Evolutionary conservation across 495 filamentous ascomycete species (phyloP), one percentile per base, ranked within the genome.

Genomic region (Endocarpon pusillum): DNA sequence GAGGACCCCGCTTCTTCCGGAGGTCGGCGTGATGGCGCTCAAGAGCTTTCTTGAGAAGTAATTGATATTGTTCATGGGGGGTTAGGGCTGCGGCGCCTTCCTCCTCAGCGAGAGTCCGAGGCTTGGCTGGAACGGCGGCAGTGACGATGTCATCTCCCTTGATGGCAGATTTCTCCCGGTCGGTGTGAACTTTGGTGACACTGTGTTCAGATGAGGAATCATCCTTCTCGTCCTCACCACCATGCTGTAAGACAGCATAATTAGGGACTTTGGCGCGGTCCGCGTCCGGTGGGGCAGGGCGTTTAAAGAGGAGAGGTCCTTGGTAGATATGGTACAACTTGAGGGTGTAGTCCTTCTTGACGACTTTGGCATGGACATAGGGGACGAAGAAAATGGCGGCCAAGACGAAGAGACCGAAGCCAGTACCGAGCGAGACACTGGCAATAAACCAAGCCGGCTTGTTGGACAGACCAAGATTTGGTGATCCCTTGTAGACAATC

Each of bases 401-500:
- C 6, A 75, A 51, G 16, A 73, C 15, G 15, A 43, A 50, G 39
- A 74, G 49, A 27, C 66, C 71, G 30, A 41, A 54, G 34, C 66
- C 69, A 12, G 48, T 53, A 19, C 72, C 68, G 32, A 75, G 27
- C 9, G 64, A 71, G 32, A 73, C 68, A 4, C 60, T 58, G 10
- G 58, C 67, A 41, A 73, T 58, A 37, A 65, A 73, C 55, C 59
- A 66, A 9, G 33, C 28, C 7, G 69, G 62, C 55, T 70, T 73
- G 52, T 71, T 61, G 52, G 43, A 58, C 29, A 76, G 45, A 9
- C 53, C 53, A 5, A 73, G 55, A 39, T 54, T 67, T 7, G 69
- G 70, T 3, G 70, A 73, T 8, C 69, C 71, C 55, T 74, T 73
- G 59, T 71, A 73, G 37, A 75, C 71, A 40, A 76, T 71, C 14